Evolutionary conservation across 2,329 filamentous ascomycete species (phyloP).

Genomic region (Alternaria gaisen): DNA sequence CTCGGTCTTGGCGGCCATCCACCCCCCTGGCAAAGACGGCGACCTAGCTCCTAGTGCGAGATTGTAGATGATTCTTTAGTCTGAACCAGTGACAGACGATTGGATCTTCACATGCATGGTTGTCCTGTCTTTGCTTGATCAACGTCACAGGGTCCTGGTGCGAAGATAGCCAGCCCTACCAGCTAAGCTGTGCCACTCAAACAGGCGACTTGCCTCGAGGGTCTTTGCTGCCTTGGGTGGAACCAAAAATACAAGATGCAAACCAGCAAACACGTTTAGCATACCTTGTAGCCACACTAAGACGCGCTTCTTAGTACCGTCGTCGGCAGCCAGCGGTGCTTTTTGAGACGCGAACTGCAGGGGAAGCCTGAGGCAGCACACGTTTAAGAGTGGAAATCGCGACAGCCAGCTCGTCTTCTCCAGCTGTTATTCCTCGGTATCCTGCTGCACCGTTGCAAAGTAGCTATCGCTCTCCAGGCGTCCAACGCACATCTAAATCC

Average conservation of each 20-base stretch:
- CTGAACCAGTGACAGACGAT: neutral
- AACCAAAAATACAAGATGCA: neutral
- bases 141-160: neutral
- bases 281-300: neutral
- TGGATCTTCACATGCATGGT: neutral
- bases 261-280: neutral
- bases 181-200: neutral
- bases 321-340: neutral
- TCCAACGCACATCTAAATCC: constrained; percentile 15
- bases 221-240: neutral
- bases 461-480: neutral
- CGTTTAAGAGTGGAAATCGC: neutral
- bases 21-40: constrained; percentile 14
- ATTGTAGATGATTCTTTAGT: neutral
- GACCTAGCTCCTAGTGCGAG: neutral
- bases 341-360: constrained; percentile 4
- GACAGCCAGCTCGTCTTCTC: neutral
- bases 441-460: neutral
- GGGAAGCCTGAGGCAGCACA: constrained; percentile 13
- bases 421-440: neutral
- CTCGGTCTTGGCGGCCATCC: constrained; percentile 10
- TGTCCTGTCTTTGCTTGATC: neutral
- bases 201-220: neutral
- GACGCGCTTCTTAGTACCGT: neutral
- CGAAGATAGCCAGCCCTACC: neutral